Percentiles rank a stretch among this genome's conserved stretches.
Evolutionary conservation across 139 green algal species (phyloP).

Genomic region (Astrephomene gubernaculifera): DNA sequence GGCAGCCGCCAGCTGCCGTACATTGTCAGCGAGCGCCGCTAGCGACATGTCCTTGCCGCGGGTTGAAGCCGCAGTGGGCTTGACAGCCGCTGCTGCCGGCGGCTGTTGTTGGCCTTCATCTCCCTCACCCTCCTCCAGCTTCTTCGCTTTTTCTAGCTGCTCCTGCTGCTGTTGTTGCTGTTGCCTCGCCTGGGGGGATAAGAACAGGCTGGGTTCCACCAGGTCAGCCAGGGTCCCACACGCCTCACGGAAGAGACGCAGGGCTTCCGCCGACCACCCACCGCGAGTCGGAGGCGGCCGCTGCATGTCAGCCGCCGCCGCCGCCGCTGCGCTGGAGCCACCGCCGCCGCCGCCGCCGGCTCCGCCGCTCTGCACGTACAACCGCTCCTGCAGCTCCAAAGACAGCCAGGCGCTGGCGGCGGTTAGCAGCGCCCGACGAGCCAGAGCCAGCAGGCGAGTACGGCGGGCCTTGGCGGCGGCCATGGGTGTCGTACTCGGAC

Average conservation of each 20-base stretch:
- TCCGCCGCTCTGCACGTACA: neutral
- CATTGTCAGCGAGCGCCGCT: neutral
- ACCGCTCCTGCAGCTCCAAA: conserved; percentile 13
- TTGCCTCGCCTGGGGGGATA: no score
- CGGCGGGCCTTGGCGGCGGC: neutral
- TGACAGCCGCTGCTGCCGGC: no score
- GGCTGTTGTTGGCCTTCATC: no score
- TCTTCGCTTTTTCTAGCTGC: no score
- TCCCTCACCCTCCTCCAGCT: no score
- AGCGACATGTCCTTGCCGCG: conserved; percentile 18
- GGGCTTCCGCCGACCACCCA: neutral
- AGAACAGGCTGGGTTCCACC: neutral
- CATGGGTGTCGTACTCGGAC: neutral
- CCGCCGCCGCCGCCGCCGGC: neutral
- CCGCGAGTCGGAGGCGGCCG: no score
- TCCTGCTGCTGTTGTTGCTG: neutral
- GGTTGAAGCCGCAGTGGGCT: neutral
- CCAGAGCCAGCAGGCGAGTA: neutral
- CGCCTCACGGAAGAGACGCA: neutral
- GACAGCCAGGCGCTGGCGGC: conserved; percentile 2
- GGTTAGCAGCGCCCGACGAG: conserved; percentile 4
- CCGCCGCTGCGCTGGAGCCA: no score
- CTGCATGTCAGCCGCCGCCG: neutral
- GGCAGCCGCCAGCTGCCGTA: neutral
- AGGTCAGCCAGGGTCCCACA: neutral